Evolutionary conservation across 1,139 yeast genomes (phyloP).

Genomic region (Magnusiomyces tetraspermus): DNA sequence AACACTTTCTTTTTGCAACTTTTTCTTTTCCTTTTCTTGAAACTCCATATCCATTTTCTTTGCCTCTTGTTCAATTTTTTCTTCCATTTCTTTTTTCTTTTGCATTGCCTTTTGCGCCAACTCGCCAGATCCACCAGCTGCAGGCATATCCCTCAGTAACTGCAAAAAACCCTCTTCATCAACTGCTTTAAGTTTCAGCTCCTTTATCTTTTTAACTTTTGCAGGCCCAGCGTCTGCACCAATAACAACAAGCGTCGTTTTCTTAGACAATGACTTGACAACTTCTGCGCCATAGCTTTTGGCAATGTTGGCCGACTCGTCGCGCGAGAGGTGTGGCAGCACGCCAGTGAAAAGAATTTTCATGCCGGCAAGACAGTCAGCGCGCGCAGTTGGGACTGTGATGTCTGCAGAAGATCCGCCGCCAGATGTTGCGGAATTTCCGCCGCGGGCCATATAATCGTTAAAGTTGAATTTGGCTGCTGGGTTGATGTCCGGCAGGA

Average conservation of each 20-base stretch:
- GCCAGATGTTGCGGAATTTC: constrained; percentile 12
- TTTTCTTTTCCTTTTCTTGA: constrained; percentile 26
- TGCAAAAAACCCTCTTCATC: constrained; percentile 79
- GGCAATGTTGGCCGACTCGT: constrained; percentile 65
- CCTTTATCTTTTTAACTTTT: constrained; percentile 73
- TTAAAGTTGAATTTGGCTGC: constrained; percentile 48
- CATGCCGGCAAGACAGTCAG: constrained; percentile 75
- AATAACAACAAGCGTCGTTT: constrained; percentile 79
- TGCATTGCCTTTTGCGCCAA: constrained; percentile 63
- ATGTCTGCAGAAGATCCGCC: constrained; percentile 25
- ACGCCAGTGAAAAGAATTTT: constrained; percentile 93
- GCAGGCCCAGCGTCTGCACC: constrained; percentile 98
- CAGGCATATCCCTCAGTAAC: constrained; percentile 75
- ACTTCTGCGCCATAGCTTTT: constrained; percentile 90
- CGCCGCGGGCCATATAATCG: constrained; percentile 32
- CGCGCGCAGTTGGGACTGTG: constrained; percentile 64
- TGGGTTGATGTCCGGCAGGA: constrained; percentile 47
- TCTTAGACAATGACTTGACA: constrained; percentile 74
- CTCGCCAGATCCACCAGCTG: constrained; percentile 79
- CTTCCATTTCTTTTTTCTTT: constrained; percentile 61
- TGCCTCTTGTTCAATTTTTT: constrained; percentile 42
- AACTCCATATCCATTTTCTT: constrained; percentile 35
- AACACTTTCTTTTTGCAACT: constrained; percentile 17
- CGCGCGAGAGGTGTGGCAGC: constrained; percentile 69
- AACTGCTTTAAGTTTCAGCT: constrained; percentile 66